Conservation (phyloP, 768 basidiomycete genomes). For the Epithele typhae region DNA sequence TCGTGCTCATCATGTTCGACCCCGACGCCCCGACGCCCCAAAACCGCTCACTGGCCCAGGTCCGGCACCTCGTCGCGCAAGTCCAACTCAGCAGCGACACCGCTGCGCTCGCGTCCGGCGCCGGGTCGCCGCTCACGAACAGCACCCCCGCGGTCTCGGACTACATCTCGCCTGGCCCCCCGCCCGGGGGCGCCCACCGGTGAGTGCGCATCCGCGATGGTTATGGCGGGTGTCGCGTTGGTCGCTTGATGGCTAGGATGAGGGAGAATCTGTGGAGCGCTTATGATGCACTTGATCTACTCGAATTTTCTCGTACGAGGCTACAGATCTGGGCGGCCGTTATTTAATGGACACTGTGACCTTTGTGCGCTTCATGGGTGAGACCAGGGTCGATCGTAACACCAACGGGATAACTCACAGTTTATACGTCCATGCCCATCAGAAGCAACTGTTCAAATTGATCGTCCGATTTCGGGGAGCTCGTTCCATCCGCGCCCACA, state of each 20-base stretch:
- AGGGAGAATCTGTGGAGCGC: no score
- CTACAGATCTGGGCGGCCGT: no score
- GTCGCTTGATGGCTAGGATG: no score
- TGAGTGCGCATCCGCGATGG: constrained; percentile 4
- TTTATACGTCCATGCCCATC: constrained; percentile 27
- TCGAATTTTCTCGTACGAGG: no score
- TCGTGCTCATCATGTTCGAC: constrained; percentile 26
- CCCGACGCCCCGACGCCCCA: constrained; percentile 29
- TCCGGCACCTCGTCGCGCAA: constrained; percentile 18
- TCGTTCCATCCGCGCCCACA: constrained; percentile 44
- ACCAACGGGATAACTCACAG: no score
- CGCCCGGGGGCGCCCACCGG: constrained; percentile 27
- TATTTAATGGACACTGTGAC: no score
- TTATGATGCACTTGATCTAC: no score
- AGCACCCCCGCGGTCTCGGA: constrained; percentile 23
- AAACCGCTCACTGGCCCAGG: constrained; percentile 17
- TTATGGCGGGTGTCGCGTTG: no score
- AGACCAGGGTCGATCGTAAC: no score
- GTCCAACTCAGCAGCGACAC: background rate
- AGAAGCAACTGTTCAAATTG: constrained; percentile 66
- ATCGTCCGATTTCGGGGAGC: constrained; percentile 51
- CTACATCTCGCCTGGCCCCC: constrained; percentile 24
- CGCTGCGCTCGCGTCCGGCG: constrained; percentile 10
- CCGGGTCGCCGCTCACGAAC: constrained; percentile 17
- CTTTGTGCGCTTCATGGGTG: no score